Conservation (phyloP, 164 flowering plant species). For the Dillenia turbinata region DNA sequence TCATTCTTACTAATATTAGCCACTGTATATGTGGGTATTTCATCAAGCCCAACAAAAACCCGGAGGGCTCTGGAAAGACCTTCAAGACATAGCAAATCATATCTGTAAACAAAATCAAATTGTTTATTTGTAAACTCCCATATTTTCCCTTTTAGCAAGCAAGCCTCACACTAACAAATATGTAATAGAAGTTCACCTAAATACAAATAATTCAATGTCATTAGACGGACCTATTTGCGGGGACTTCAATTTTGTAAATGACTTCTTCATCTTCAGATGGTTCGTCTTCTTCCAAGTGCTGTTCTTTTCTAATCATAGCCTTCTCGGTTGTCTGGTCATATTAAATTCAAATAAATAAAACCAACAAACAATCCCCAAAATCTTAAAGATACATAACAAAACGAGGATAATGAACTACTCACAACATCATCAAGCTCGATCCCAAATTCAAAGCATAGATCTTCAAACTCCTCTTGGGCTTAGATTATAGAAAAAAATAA, state of each 20-base stretch:
- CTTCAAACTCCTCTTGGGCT: constrained; percentile 90
- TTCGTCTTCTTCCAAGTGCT: constrained; percentile 69
- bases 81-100: constrained; percentile 95
- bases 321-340: constrained; percentile 75
- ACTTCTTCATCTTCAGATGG: constrained; percentile 66
- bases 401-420: constrained; percentile 13
- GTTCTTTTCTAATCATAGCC: constrained; percentile 83
- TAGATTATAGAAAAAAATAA: background rate
- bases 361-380: background rate
- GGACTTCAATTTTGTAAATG: constrained; percentile 91
- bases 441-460: constrained; percentile 77
- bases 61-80: constrained; percentile 84
- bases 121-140: background rate
- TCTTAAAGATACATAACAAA: background rate
- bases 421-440: constrained; percentile 97
- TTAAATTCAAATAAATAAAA: background rate
- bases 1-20: constrained; percentile 37
- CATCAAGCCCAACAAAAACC: constrained; percentile 52
- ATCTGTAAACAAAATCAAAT: constrained; percentile 29
- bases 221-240: constrained; percentile 67
- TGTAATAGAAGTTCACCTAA: too few species aligned
- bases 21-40: constrained; percentile 56
- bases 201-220: background rate
- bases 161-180: background rate
- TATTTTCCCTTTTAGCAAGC: background rate